Evolutionary conservation across 208 protist genomes (phyloP).

Genomic region (Wallacemonas sp.): DNA sequence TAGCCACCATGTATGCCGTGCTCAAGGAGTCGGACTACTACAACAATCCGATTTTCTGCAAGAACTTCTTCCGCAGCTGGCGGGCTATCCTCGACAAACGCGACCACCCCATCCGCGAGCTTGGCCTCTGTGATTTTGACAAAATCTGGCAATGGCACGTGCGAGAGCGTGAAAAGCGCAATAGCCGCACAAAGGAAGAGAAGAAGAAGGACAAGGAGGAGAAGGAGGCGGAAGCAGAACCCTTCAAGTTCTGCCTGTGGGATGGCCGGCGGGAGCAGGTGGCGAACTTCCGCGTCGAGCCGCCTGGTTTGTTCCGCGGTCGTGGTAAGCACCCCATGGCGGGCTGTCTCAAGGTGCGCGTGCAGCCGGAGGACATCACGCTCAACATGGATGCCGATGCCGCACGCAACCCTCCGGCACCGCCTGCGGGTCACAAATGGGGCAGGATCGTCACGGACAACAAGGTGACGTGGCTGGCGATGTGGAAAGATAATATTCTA

Average conservation of each 20-base stretch:
- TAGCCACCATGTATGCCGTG: slow-evolving; percentile 98
- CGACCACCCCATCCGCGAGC: slow-evolving; percentile 88
- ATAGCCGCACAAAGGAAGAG: slow-evolving; percentile 91
- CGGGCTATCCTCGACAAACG: slow-evolving; percentile 87
- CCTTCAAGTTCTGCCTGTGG: slow-evolving; percentile 91
- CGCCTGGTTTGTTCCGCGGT: slow-evolving; percentile 98
- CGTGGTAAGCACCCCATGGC: slow-evolving; percentile 97
- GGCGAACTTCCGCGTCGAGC: slow-evolving; percentile 98
- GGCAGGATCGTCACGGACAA: slow-evolving; percentile 93
- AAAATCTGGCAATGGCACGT: slow-evolving; percentile 94
- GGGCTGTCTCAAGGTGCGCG: slow-evolving; percentile 94
- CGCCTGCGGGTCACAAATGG: slow-evolving; percentile 95
- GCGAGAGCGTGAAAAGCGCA: slow-evolving; percentile 86
- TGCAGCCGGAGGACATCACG: slow-evolving; percentile 97
- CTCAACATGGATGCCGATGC: slow-evolving; percentile 97
- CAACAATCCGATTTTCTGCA: slow-evolving; percentile 93
- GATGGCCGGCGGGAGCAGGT: slow-evolving; percentile 96
- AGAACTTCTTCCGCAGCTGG: slow-evolving; percentile 98
- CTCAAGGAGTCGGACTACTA: slow-evolving; percentile 95
- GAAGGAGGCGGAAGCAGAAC: slow-evolving; percentile 83
- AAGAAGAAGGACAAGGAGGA: slow-evolving; percentile 89
- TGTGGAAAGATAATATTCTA: slow-evolving; percentile 96
- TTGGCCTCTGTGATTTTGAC: slow-evolving; percentile 97
- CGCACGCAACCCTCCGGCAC: slow-evolving; percentile 65
- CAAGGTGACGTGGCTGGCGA: slow-evolving; percentile 98